These are phyloP conservation scores for Aurifilum marmelostoma DNA, from an alignment of 2,329 filamentous ascomycete genomes.

Conservation along the genomic window DNA sequence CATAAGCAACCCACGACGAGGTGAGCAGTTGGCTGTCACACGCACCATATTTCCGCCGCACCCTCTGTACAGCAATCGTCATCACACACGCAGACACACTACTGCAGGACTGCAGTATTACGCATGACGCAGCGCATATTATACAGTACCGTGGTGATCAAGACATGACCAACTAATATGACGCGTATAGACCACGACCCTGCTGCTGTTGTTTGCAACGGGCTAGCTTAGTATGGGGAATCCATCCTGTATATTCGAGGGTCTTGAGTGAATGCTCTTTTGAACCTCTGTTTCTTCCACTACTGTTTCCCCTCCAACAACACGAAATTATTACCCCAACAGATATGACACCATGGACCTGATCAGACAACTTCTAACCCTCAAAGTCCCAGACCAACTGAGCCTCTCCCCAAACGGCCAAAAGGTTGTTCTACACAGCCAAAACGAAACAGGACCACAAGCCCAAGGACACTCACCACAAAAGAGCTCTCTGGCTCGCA, in stretches of 20 bases:
- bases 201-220: too few species aligned
- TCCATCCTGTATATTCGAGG: background rate
- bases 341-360: background rate
- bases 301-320: too few species aligned
- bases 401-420: conserved; percentile 38
- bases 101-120: too few species aligned
- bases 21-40: background rate
- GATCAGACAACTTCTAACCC: background rate
- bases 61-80: background rate
- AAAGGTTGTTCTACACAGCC: background rate
- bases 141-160: background rate
- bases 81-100: background rate
- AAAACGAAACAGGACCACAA: background rate
- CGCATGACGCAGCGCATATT: background rate
- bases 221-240: background rate
- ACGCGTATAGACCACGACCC: background rate
- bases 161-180: background rate
- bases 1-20: too few species aligned
- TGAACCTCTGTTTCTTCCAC: too few species aligned
- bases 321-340: too few species aligned
- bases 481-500: conserved; percentile 11
- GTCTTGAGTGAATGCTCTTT: background rate
- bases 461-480: background rate
- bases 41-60: background rate
- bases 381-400: conserved; percentile 40